These are phyloP conservation scores for Fusarium austroafricanum DNA, from an alignment of 2,329 filamentous ascomycete species.

Conservation along the genomic window DNA sequence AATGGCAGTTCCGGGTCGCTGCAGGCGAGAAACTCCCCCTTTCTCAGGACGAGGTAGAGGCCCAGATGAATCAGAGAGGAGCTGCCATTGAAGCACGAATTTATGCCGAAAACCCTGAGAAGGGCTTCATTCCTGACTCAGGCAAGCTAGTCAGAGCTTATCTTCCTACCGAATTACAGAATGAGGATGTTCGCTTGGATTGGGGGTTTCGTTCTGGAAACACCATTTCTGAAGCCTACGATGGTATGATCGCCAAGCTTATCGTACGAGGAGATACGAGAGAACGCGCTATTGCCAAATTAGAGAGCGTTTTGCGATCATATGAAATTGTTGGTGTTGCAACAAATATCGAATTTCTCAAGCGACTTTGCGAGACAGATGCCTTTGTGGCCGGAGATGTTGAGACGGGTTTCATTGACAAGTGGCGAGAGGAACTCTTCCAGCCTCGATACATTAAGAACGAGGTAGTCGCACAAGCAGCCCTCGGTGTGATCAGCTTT, in stretches of 20 bases:
- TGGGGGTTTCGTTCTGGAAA: conserved; percentile 93
- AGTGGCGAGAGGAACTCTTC: conserved; percentile 85
- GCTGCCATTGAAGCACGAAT: conserved; percentile 96
- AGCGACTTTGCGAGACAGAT: conserved; percentile 82
- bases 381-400: conserved; percentile 90
- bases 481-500: conserved; percentile 75
- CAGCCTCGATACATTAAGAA: conserved; percentile 67
- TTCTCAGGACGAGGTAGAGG: conserved; percentile 74
- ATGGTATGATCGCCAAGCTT: conserved; percentile 98
- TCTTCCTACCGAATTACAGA: conserved; percentile 70
- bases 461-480: conserved; percentile 88
- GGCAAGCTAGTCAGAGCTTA: conserved; percentile 86
- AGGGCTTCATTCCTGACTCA: conserved; percentile 93
- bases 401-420: conserved; percentile 96
- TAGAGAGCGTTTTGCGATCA: conserved; percentile 81
- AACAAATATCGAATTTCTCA: conserved; percentile 97
- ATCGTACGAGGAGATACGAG: conserved; percentile 87
- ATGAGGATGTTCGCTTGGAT: conserved; percentile 84
- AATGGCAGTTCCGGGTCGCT: conserved; percentile 91
- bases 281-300: conserved; percentile 83
- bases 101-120: conserved; percentile 94
- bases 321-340: conserved; percentile 94
- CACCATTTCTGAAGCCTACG: conserved; percentile 93
- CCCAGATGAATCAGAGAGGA: conserved; percentile 77
- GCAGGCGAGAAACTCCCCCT: conserved; percentile 68